These are phyloP conservation scores for Nigrograna mackinnonii DNA, from an alignment of 2,329 filamentous ascomycete species.

Conservation along the genomic window DNA sequence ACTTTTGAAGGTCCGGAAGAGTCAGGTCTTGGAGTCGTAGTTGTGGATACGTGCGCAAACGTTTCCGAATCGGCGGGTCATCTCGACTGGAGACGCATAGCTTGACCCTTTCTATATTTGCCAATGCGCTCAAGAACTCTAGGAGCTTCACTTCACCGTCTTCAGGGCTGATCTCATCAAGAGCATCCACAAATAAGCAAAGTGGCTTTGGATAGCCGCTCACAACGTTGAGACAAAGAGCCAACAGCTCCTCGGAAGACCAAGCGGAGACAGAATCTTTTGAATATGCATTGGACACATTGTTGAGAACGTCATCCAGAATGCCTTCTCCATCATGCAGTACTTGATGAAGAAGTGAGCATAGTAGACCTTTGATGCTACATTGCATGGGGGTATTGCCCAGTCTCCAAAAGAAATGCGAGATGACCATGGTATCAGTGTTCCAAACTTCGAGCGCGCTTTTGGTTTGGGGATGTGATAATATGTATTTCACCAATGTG, in stretches of 20 bases:
- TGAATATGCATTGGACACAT: neutral
- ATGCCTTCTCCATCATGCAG: neutral
- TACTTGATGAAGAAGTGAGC: neutral
- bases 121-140: neutral
- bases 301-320: neutral
- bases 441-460: neutral
- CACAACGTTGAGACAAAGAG: neutral
- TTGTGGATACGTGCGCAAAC: neutral
- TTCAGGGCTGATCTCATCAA: constrained; percentile 5
- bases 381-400: neutral
- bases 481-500: neutral
- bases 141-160: neutral
- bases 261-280: neutral
- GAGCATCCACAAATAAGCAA: constrained; percentile 9
- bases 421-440: neutral
- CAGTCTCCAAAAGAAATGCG: neutral
- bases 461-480: neutral
- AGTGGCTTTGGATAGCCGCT: neutral
- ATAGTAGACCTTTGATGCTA: neutral
- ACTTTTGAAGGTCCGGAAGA: neutral
- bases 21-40: constrained; percentile 2
- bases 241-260: neutral
- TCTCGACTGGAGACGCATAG: constrained; percentile 1
- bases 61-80: neutral
- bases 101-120: neutral